Conservation (phyloP, 306 rosid genomes). For the Ormosia emarginata region DNA sequence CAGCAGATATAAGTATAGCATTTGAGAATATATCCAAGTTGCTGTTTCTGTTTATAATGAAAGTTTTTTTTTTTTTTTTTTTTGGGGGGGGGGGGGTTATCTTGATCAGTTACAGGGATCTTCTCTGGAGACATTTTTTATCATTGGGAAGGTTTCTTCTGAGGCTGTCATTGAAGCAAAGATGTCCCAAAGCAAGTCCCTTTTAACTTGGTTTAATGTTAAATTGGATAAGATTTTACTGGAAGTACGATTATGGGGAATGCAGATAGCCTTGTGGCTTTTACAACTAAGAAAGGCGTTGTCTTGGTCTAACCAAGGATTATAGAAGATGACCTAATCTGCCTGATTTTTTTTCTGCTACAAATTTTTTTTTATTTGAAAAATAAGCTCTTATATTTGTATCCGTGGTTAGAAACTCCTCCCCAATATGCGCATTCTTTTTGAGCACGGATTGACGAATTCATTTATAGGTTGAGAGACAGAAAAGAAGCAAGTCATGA, state of each 20-base stretch:
- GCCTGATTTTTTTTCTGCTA: constrained; percentile 10
- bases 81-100: not conserved
- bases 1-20: not conserved
- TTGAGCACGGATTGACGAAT: constrained; percentile 28
- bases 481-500: not conserved
- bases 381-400: constrained; percentile 38
- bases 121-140: constrained; percentile 72
- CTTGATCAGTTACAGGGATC: constrained; percentile 78
- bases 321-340: not conserved
- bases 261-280: constrained; percentile 79
- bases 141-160: constrained; percentile 86
- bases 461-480: not conserved
- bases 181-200: constrained; percentile 53
- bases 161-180: constrained; percentile 82
- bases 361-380: not conserved
- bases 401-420: constrained; percentile 36
- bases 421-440: constrained; percentile 7
- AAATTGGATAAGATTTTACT: constrained; percentile 55
- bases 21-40: not conserved
- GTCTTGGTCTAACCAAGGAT: constrained; percentile 40
- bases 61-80: not conserved
- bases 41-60: not conserved
- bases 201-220: constrained; percentile 48
- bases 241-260: constrained; percentile 68
- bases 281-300: constrained; percentile 54